These are phyloP conservation scores for Corchorus capsularis DNA, from an alignment of 345 rosid genomes.

Conservation along the genomic window DNA sequence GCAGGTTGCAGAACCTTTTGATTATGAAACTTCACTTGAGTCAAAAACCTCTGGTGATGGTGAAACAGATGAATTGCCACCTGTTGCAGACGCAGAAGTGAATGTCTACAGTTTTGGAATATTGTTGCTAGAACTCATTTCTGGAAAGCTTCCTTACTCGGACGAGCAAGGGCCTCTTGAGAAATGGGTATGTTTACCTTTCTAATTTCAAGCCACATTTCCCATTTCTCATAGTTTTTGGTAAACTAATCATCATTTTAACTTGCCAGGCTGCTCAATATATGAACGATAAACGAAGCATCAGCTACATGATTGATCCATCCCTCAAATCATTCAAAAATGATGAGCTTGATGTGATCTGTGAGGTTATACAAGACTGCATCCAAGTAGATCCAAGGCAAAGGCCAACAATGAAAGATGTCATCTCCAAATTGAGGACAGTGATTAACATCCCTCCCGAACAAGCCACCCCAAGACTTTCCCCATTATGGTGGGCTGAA, in stretches of 20 bases:
- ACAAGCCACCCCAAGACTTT: conserved; percentile 91
- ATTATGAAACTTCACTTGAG: conserved; percentile 28
- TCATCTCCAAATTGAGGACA: conserved; percentile 56
- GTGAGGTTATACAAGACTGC: conserved; percentile 65
- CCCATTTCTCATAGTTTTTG: background rate
- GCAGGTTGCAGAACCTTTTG: conserved; percentile 67
- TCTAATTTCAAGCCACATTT: background rate
- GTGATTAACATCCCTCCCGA: conserved; percentile 69
- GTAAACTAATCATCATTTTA: conserved; percentile 15
- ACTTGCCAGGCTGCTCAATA: conserved; percentile 64
- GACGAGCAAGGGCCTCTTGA: conserved; percentile 65
- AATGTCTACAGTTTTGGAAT: conserved; percentile 76
- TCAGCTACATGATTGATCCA: conserved; percentile 65
- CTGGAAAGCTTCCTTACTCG: conserved; percentile 76
- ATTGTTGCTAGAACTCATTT: conserved; percentile 76
- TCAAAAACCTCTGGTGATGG: conserved; percentile 37
- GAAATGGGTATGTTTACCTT: conserved; percentile 64
- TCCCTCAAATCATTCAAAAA: conserved; percentile 64
- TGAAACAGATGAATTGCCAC: conserved; percentile 46
- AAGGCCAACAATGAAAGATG: conserved; percentile 71
- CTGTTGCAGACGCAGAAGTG: conserved; percentile 51
- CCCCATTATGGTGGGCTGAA: conserved; percentile 99
- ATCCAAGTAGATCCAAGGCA: conserved; percentile 49
- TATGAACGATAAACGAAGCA: conserved; percentile 45
- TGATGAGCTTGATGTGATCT: conserved; percentile 64